These are phyloP conservation scores for Cladosporium sp. DNA, from an alignment of 2,329 filamentous ascomycete genomes.

Conservation along the genomic window DNA sequence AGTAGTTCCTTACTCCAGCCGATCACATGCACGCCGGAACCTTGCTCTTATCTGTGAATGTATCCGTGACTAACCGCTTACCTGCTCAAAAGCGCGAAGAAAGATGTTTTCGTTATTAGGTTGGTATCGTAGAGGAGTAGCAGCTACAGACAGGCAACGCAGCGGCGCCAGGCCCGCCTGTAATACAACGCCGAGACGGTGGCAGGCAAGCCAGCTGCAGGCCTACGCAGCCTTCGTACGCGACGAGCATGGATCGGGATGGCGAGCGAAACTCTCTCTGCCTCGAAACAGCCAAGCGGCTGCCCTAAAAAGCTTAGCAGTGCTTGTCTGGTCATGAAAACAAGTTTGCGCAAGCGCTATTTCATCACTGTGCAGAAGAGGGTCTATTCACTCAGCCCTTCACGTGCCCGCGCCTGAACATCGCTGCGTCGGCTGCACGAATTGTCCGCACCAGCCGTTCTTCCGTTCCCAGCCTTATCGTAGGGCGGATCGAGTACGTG, in stretches of 20 bases:
- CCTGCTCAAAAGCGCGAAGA: neutral
- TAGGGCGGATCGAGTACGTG: constrained; percentile 9
- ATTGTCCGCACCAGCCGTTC: neutral
- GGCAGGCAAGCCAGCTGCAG: neutral
- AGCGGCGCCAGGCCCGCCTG: neutral
- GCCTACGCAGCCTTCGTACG: constrained; percentile 1
- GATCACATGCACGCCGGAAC: neutral
- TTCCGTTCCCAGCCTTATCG: constrained; percentile 9
- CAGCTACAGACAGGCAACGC: no score
- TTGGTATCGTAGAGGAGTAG: neutral
- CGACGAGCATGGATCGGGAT: constrained; percentile 5
- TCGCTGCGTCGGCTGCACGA: neutral
- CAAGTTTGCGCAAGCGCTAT: neutral
- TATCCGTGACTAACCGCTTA: neutral
- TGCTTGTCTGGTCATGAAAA: neutral
- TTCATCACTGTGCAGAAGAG: neutral
- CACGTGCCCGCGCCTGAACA: neutral
- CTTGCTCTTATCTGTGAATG: neutral
- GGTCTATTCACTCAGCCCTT: neutral
- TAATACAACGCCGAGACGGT: neutral
- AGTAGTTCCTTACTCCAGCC: neutral
- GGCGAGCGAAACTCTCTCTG: neutral
- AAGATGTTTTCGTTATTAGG: neutral
- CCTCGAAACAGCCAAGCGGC: constrained; percentile 11
- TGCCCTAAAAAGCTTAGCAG: constrained; percentile 13